Conservation (phyloP, 345 rosid species). For the Eucalyptus viminalis region DNA sequence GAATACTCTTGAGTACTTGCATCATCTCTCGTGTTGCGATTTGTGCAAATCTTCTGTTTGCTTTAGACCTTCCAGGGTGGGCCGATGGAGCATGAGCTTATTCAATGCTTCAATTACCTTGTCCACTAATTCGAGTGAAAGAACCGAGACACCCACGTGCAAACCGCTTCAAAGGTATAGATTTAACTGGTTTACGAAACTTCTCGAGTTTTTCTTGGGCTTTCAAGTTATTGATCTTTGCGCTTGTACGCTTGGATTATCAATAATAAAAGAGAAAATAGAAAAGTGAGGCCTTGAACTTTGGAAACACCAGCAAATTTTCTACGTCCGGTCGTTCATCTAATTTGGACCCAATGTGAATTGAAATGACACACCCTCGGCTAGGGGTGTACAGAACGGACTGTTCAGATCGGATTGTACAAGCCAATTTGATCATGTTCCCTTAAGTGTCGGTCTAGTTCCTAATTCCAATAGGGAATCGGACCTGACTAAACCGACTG, state of each 20-base stretch:
- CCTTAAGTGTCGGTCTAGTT: too few relatives aligned
- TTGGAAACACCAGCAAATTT: background rate
- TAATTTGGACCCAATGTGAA: background rate
- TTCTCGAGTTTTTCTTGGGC: background rate
- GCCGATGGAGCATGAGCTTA: background rate
- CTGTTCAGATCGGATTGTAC: too few relatives aligned
- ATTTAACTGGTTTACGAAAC: background rate
- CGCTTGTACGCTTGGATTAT: background rate
- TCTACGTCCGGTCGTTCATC: background rate
- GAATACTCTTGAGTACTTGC: background rate
- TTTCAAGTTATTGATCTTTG: background rate
- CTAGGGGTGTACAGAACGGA: background rate
- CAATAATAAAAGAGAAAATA: background rate
- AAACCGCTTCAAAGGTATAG: background rate
- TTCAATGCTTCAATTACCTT: background rate
- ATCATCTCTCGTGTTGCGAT: background rate
- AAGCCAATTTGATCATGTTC: accelerated
- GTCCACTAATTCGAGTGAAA: background rate
- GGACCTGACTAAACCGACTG: accelerated
- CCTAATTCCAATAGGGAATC: accelerated
- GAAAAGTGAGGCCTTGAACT: background rate
- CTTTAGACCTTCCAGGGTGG: background rate
- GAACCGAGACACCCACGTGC: background rate
- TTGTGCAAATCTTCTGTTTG: background rate
- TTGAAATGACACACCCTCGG: background rate